These are phyloP conservation scores for Heterobasidion annosum DNA, from an alignment of 1,284 basidiomycete genomes.

Conservation along the genomic window DNA sequence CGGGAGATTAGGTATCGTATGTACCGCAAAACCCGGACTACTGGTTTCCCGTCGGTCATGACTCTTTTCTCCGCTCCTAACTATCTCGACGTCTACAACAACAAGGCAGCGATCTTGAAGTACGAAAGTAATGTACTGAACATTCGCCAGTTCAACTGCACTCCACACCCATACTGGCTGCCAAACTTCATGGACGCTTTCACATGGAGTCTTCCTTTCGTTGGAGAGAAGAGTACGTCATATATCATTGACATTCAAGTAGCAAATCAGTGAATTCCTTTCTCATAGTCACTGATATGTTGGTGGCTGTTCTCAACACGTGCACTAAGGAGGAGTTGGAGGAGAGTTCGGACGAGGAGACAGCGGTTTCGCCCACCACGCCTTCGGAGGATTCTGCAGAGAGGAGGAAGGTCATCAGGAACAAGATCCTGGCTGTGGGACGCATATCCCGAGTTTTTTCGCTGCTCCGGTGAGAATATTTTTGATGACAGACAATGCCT, in stretches of 20 bases:
- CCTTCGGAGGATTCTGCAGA: constrained; percentile 33
- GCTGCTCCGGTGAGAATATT: constrained; percentile 67
- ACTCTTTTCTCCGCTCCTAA: constrained; percentile 95
- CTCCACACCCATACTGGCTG: constrained; percentile 91
- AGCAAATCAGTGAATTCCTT: constrained; percentile 1
- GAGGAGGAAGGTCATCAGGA: constrained; percentile 83
- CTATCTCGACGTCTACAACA: constrained; percentile 95
- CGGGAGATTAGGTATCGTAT: constrained; percentile 72
- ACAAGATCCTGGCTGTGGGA: constrained; percentile 98
- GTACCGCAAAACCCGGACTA: constrained; percentile 95
- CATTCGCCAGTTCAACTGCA: constrained; percentile 92
- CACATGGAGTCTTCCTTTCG: constrained; percentile 58
- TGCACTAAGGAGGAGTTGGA: constrained; percentile 94
- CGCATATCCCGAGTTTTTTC: constrained; percentile 96
- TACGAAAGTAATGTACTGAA: constrained; percentile 98
- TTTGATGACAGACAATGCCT: neutral
- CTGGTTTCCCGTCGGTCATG: constrained; percentile 91
- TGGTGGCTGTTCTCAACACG: constrained; percentile 89
- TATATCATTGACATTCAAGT: constrained; percentile 9
- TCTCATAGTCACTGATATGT: constrained; percentile 85
- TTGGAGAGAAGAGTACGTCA: constrained; percentile 58
- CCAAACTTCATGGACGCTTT: constrained; percentile 96
- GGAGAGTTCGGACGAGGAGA: constrained; percentile 69
- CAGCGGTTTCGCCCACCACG: constrained; percentile 25
- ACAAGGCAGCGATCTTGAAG: constrained; percentile 94